Evolutionary conservation across 2,329 filamentous ascomycete genomes (phyloP), one percentile per base, ranked within the genome.

Genomic region (Aspergillus niger): DNA sequence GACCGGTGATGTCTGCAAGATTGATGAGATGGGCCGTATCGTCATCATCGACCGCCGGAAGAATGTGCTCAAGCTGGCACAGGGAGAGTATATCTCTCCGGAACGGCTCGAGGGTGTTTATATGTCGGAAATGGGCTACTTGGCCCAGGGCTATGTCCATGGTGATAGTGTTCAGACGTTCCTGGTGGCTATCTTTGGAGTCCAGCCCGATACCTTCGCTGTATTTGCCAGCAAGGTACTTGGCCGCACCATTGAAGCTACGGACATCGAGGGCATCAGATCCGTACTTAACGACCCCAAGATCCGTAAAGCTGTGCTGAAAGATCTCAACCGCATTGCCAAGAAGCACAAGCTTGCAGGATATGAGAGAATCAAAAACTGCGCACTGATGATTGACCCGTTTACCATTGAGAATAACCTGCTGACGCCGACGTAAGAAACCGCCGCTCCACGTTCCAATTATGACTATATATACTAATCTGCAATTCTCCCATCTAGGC

Each of bases 21-120:
- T 99, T 24, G 95, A 99, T 77, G 87, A 88, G 67, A 78, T 91
- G 72, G 95, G 95, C 63, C 91, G 93, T 62, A 89, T 98, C 82
- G 88, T 86, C 77, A 96, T 99, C 77, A 89, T 99, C 70, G 95
- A 99, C 78, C 92, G 95, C 70, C 89, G 92, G 80, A 99, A 99
- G 89, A 98, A 98, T 79, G 91, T 99, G n/a, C 87, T 99, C 74
- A 99, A 99, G 85, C 86, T 99, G 58, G 89, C 94, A 0, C 95
- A 99, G 78, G 95, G 95, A 76, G 95, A 99, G 80, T 99, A 99
- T 79, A 92, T 99, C 71, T 97, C 93, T 1, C 95, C 95, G 13
- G 95, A 99, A 80, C 91, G 93, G 59, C 91, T 99, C 72, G 95
- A 99, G 82, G 97, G 97, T 75, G 90, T 97, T 38, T 96, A 93